Evolutionary conservation across 441 rosid species (phyloP).

Genomic region (Populus hybrid): DNA sequence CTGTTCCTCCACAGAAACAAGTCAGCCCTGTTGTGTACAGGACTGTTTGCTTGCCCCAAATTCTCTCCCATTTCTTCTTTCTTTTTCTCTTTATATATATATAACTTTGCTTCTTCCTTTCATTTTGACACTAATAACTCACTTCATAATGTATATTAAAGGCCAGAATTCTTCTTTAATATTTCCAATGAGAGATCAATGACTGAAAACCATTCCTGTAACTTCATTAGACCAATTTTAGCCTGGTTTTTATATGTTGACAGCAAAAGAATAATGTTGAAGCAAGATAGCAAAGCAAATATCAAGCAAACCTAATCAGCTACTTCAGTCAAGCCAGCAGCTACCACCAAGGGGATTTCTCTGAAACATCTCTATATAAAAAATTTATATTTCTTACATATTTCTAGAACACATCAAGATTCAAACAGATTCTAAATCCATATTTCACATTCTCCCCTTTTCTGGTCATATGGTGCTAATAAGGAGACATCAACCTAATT

Average conservation of each 20-base stretch:
- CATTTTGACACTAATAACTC: not conserved
- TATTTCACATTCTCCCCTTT: no score
- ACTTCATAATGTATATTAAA: not conserved
- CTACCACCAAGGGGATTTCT: not conserved
- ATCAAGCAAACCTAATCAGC: not conserved
- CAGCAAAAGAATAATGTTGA: not conserved
- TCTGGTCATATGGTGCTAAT: no score
- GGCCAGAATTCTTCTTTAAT: not conserved
- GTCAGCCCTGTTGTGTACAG: not conserved
- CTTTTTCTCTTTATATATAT: no score
- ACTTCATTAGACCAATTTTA: not conserved
- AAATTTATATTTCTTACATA: not conserved
- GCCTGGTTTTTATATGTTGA: no score
- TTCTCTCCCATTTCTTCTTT: not conserved
- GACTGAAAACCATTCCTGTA: not conserved
- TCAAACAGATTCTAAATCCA: not conserved
- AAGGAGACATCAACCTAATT: no score
- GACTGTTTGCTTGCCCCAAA: not conserved
- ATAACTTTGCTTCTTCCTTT: not conserved
- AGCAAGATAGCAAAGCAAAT: not conserved
- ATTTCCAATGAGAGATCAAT: not conserved
- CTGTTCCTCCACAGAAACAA: not conserved
- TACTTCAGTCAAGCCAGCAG: not conserved
- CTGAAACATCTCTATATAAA: not conserved
- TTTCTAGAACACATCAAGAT: not conserved